Percentiles rank a stretch among this genome's conserved stretches.
Conservation (phyloP, 495 filamentous ascomycete species). For the Penicillium daleae region DNA sequence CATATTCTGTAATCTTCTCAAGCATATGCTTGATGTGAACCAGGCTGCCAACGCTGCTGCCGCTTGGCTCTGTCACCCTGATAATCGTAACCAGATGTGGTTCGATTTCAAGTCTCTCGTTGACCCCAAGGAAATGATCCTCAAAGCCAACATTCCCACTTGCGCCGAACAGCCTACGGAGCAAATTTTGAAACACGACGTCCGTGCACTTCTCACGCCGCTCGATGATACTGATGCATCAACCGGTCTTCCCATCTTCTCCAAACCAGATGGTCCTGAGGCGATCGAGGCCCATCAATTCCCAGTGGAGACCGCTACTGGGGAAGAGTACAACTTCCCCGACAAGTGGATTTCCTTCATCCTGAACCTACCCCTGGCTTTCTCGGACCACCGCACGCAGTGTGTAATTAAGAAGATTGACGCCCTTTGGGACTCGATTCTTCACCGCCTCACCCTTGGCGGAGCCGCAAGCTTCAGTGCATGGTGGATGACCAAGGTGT, state of each 20-base stretch:
- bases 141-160: constrained; percentile 46
- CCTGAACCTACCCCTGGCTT: constrained; percentile 69
- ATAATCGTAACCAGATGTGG: constrained; percentile 77
- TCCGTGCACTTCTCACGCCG: constrained; percentile 67
- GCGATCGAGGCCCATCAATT: constrained; percentile 38
- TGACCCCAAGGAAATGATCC: constrained; percentile 60
- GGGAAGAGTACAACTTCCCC: constrained; percentile 65
- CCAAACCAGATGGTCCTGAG: constrained; percentile 48
- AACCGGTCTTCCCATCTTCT: constrained; percentile 40
- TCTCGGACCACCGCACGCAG: constrained; percentile 70
- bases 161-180: constrained; percentile 54
- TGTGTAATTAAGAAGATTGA: constrained; percentile 51
- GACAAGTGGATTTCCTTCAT: constrained; percentile 88
- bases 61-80: constrained; percentile 53
- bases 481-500: constrained; percentile 99
- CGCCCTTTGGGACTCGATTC: constrained; percentile 50
- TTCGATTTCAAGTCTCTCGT: constrained; percentile 84
- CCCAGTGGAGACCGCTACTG: constrained; percentile 41
- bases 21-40: constrained; percentile 87
- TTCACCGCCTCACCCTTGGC: constrained; percentile 65
- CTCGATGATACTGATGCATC: constrained; percentile 40
- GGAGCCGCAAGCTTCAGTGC: constrained; percentile 86
- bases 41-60: constrained; percentile 68
- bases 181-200: constrained; percentile 72
- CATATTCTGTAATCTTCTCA: constrained; percentile 82